Base-by-base conservation (phyloP, 2,329 filamentous ascomycete genomes). In the Epichloe sibirici region DNA sequence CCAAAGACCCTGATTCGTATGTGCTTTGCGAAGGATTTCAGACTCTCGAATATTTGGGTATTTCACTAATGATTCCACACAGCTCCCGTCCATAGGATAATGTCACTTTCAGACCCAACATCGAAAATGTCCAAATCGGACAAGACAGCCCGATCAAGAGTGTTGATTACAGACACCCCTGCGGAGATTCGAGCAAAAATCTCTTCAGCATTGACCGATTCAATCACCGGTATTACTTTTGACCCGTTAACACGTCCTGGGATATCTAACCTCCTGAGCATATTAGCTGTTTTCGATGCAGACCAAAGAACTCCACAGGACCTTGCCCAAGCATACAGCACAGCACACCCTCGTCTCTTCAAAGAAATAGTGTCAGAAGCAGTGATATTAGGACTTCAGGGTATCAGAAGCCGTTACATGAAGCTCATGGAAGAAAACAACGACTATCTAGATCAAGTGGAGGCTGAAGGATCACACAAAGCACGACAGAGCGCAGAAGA, bases 41-140 rank as follows among this genome's bases (percentile, higher is more conserved):
- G 5, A 3, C 15, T 23, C 31, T 35, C 13, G 15, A 39, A 39
- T n/a, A 13, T n/a, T 47, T 23, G 45, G 15, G 13, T 37, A 17
- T n/a, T 5, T 28, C 11, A 42, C 48, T 49, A 11, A 43, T 52
- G 5, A 23, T 31, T n/a, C 6, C 6, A n/a, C 42, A 38, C 13
- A 88, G 85, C 85, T n/a, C 83, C 87, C 4, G 81, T 86, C 2
- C 88, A 86, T 61, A 82, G 91, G 56, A 78, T 98, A 56, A 97
- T 96, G 90, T 95, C 90, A 17, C 79, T 98, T 23, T 82, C 79
- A 49, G 74, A 88, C 11, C 91, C 93, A 0, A 71, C 67, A 0
- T 74, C 79, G 50, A 98, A 98, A 66, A 98, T 98, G 93, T 95
- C 90, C 52, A 98, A 98, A 69, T 95, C 90, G 0, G 78, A 89